phyloP scores from a whole-genome alignment of 1,139 yeast species.

The Protomyces inundatus region DNA sequence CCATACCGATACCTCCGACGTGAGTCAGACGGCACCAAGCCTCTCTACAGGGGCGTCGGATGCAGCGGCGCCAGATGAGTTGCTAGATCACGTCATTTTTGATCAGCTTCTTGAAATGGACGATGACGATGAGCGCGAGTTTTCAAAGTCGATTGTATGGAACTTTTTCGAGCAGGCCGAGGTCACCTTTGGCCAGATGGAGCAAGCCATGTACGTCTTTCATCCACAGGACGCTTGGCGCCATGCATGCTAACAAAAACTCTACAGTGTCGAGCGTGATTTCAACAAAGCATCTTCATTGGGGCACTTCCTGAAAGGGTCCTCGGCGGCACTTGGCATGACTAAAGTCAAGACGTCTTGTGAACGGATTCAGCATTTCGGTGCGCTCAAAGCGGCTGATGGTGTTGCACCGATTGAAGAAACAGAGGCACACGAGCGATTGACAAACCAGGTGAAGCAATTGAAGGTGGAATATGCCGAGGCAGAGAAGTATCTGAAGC shows the following conservation, averaged over 20 bases:
- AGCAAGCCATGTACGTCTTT: conserved; percentile 45
- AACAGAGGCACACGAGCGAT: conserved; percentile 35
- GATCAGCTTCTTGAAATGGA: conserved; percentile 90
- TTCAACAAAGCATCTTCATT: conserved; percentile 61
- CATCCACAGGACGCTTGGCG: too few relatives aligned
- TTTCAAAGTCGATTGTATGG: conserved; percentile 66
- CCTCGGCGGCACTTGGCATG: conserved; percentile 90
- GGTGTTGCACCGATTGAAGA: conserved; percentile 38
- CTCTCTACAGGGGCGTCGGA: background rate
- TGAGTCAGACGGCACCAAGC: too few relatives aligned
- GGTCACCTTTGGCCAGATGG: conserved; percentile 70
- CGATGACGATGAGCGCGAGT: conserved; percentile 77
- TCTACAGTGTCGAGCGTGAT: conserved; percentile 38
- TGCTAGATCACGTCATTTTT: conserved; percentile 84
- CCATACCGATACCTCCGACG: background rate
- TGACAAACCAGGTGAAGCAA: conserved; percentile 33
- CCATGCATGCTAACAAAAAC: too few relatives aligned
- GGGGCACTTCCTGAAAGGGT: conserved; percentile 92
- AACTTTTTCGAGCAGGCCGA: conserved; percentile 87
- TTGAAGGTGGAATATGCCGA: conserved; percentile 40
- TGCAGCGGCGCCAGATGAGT: conserved; percentile 41
- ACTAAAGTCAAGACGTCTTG: conserved; percentile 77
- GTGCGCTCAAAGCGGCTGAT: conserved; percentile 48
- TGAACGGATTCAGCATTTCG: conserved; percentile 88
- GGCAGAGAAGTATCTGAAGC: conserved; percentile 36